A percentile compares a stretch with the other conserved stretches of the same genome.
Evolutionary conservation across 2,329 filamentous ascomycete species (phyloP).

Genomic region (Dothideomycetes sp.): DNA sequence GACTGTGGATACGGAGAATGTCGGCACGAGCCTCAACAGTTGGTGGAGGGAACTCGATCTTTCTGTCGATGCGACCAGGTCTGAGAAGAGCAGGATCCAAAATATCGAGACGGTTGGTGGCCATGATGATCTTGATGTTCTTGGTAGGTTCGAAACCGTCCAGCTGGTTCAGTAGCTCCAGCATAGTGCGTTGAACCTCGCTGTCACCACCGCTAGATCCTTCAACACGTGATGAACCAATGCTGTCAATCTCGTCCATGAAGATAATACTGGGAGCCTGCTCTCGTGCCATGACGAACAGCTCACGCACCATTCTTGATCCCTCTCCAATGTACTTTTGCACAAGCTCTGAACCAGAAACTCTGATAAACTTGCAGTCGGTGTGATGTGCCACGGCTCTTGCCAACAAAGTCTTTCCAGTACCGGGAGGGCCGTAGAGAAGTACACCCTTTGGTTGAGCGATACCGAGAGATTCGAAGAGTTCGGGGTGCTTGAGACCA

Average conservation of each 20-base stretch:
- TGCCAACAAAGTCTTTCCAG: constrained; percentile 90
- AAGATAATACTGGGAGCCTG: constrained; percentile 98
- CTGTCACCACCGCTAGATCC: constrained; percentile 92
- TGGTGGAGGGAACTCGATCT: constrained; percentile 97
- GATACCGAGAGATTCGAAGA: constrained; percentile 98
- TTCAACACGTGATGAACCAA: constrained; percentile 93
- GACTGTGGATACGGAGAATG: constrained; percentile 92
- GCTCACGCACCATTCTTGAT: constrained; percentile 93
- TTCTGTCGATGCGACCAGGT: constrained; percentile 95
- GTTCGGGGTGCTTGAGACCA: constrained; percentile 92
- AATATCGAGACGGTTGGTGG: constrained; percentile 95
- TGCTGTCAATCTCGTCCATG: constrained; percentile 99
- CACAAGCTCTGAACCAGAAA: constrained; percentile 90
- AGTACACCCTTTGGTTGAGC: constrained; percentile 96
- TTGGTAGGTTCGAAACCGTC: constrained; percentile 98
- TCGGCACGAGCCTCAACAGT: constrained; percentile 94
- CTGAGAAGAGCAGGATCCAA: constrained; percentile 88
- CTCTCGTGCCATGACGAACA: constrained; percentile 98
- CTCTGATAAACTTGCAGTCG: constrained; percentile 97
- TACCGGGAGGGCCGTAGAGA: constrained; percentile 92
- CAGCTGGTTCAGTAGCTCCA: constrained; percentile 95
- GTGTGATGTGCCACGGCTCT: constrained; percentile 96
- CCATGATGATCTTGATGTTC: constrained; percentile 99
- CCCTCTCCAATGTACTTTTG: constrained; percentile 99
- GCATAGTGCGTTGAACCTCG: constrained; percentile 96